phyloP scores from a whole-genome alignment of 202 grass and related monocot genomes.

The Schoenoplectus tabernaemontani region DNA sequence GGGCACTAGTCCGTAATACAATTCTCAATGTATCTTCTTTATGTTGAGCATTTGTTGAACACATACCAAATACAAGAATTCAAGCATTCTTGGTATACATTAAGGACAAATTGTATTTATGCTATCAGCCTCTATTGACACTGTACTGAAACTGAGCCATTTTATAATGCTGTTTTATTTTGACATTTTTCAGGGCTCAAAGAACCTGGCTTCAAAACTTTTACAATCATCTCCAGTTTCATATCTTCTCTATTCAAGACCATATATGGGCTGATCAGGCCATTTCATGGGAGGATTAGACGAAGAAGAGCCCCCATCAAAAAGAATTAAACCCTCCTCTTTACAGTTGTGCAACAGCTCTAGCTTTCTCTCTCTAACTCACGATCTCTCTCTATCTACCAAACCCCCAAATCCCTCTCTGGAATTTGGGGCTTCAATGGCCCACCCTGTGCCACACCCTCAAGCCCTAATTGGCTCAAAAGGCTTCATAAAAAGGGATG shows the following conservation, averaged over 20 bases:
- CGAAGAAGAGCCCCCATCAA: constrained; percentile 86
- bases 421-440: constrained; percentile 75
- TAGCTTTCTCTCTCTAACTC: constrained; percentile 36
- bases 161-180: background rate
- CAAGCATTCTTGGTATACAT: background rate
- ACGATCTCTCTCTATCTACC: constrained; percentile 17
- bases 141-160: background rate
- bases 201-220: constrained; percentile 7
- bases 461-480: constrained; percentile 64
- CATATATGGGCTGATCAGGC: constrained; percentile 84
- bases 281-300: constrained; percentile 98
- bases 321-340: constrained; percentile 76
- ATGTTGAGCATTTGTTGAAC: background rate
- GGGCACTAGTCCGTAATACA: too few relatives aligned
- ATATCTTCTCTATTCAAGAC: constrained; percentile 31
- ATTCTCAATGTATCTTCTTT: background rate
- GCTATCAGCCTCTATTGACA: background rate
- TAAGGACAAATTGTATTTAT: background rate
- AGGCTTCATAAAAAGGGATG: constrained; percentile 82
- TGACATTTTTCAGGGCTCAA: background rate
- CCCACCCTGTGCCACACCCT: constrained; percentile 56
- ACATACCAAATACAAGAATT: background rate
- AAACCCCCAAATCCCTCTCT: constrained; percentile 70
- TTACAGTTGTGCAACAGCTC: constrained; percentile 43
- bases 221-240: background rate